Evolutionary conservation across 768 basidiomycete genomes (phyloP).

Genomic region (Amanita molliuscula): DNA sequence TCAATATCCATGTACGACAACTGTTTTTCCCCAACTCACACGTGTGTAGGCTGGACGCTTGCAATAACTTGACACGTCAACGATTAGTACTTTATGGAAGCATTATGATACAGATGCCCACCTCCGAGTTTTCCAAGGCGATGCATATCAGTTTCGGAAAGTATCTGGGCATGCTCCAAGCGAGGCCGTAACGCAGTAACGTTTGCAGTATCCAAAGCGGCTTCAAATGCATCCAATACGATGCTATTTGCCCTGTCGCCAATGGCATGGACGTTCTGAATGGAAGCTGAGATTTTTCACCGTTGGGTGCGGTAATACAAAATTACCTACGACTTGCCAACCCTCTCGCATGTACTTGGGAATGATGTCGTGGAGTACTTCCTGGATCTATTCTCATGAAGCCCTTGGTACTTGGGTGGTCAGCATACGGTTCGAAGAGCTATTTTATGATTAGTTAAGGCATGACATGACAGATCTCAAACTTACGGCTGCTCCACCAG

Average conservation of each 20-base stretch:
- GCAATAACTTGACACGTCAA: conserved; percentile 56
- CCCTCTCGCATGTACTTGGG: conserved; percentile 65
- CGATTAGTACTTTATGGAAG: not conserved
- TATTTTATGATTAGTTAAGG: conserved; percentile 14
- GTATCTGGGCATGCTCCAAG: conserved; percentile 87
- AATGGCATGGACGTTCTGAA: conserved; percentile 78
- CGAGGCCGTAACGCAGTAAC: conserved; percentile 63
- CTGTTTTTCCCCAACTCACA: conserved; percentile 33
- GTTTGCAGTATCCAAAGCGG: conserved; percentile 46
- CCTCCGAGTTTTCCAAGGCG: conserved; percentile 75
- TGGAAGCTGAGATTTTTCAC: not conserved
- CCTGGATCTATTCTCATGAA: conserved; percentile 64
- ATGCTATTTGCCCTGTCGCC: conserved; percentile 83
- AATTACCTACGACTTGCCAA: conserved; percentile 77
- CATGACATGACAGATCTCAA: not conserved
- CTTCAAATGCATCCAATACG: conserved; percentile 77
- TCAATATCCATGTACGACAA: not conserved
- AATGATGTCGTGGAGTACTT: conserved; percentile 52
- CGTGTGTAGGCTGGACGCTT: conserved; percentile 86
- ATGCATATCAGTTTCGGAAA: conserved; percentile 64
- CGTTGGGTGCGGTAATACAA: not conserved
- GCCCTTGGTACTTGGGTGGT: conserved; percentile 66
- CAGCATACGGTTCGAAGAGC: conserved; percentile 76
- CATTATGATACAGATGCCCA: conserved; percentile 19
- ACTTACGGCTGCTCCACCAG: conserved; percentile 80